Evolutionary conservation across 2,329 filamentous ascomycete genomes (phyloP), one percentile per base, ranked within the genome.

Genomic region (Fusarium sp.): DNA sequence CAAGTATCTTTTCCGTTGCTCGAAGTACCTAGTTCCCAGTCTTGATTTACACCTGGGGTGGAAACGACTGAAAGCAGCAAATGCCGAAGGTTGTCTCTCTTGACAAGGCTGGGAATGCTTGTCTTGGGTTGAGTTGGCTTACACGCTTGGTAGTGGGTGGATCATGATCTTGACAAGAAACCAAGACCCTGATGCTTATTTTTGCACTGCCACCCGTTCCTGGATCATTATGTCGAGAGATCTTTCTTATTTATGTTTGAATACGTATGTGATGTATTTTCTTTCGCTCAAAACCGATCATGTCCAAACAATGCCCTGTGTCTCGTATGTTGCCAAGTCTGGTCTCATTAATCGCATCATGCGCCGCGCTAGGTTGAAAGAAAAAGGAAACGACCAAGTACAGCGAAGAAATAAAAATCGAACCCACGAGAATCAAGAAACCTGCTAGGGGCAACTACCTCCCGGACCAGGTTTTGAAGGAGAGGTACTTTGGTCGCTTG

Each of bases 381-480:
- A 23, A 41, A 45, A 37, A n/a, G 37, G 42, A 70, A 59, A 46
- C 39, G 52, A 35, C 54, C 12, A 58, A 23, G 18, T 46, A 21
- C 44, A 45, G 49, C 29, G 51, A 25, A 48, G 44, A 11, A 55
- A 37, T 33, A 55, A 39, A 33, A 33, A 42, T 29, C 25, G n/a
- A 39, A 42, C 23, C 37, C 21, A 52, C 27, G 15, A 46, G 12
- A 27, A 62, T 18, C n/a, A 56, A 55, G 10, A 55, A 27, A 25
- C 63, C 59, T 57, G 39, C 57, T 31, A 58, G 67, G 60, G 31
- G 39, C 67, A 60, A 65, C 73, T 77, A 79, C 60, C 75, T 77
- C 27, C 76, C 73, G 56, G 79, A 80, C 71, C 77, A 79, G 42
- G 81, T 78, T 60, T 80, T 76, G 39, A 81, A 77, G 2, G 78